These are phyloP conservation scores for Hypoxylon fragiforme DNA, from an alignment of 495 filamentous ascomycete genomes.

Conservation along the genomic window DNA sequence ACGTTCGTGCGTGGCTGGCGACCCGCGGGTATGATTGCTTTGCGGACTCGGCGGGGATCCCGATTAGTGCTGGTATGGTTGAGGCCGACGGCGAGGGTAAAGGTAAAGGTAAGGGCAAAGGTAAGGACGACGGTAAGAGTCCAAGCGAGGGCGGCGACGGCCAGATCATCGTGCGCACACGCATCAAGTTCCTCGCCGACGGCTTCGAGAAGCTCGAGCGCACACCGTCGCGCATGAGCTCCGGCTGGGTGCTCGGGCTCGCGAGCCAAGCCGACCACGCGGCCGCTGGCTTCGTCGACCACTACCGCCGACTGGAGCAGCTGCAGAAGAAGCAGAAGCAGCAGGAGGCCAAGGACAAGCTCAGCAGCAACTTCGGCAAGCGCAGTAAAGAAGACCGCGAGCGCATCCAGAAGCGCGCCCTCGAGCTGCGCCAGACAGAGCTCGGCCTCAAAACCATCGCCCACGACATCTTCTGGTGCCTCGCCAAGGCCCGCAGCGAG, in stretches of 20 bases:
- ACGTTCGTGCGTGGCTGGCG: slow-evolving; percentile 39
- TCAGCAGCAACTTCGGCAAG: neutral
- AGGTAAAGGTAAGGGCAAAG: too few relatives aligned
- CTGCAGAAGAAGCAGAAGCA: neutral
- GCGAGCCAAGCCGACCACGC: slow-evolving; percentile 30
- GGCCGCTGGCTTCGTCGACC: slow-evolving; percentile 28
- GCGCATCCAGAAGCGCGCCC: too few relatives aligned
- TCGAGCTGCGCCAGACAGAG: too few relatives aligned
- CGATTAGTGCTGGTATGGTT: neutral
- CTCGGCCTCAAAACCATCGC: slow-evolving; percentile 15
- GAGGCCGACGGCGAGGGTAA: too few relatives aligned
- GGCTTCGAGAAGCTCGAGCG: slow-evolving; percentile 34
- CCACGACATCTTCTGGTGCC: slow-evolving; percentile 29
- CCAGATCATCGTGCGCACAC: slow-evolving; percentile 12
- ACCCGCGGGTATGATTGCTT: slow-evolving; percentile 14
- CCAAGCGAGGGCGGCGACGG: neutral
- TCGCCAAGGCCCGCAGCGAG: slow-evolving; percentile 15
- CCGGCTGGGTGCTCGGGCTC: slow-evolving; percentile 28
- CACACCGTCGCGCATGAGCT: slow-evolving; percentile 4
- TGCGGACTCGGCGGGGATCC: slow-evolving; percentile 30
- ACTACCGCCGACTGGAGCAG: neutral
- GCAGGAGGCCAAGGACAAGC: neutral
- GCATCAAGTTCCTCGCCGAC: slow-evolving; percentile 34
- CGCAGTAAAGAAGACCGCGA: too few relatives aligned
- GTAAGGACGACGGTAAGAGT: neutral